A percentile compares a stretch with the other conserved stretches of the same genome.
Evolutionary conservation across 495 filamentous ascomycete genomes (phyloP).

Genomic region (Annulohypoxylon bovei): DNA sequence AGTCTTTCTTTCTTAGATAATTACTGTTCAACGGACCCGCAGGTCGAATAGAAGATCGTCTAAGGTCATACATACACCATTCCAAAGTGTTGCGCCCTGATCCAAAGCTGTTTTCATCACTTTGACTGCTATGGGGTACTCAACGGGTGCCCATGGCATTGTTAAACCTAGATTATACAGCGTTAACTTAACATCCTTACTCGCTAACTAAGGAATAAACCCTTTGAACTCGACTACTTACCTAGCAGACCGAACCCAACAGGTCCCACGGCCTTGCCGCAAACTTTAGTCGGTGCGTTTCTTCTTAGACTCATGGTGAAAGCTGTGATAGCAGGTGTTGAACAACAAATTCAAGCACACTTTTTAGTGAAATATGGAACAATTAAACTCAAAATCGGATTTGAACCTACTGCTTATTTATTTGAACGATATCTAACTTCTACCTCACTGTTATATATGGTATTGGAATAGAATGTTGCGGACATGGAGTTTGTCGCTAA

Average conservation of each 20-base stretch:
- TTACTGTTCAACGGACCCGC: not conserved
- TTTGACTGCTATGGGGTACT: conserved; percentile 63
- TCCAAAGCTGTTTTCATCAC: conserved; percentile 67
- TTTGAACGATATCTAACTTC: too few relatives aligned
- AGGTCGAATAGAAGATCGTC: not conserved
- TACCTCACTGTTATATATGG: too few relatives aligned
- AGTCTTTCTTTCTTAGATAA: not conserved
- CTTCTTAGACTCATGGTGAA: not conserved
- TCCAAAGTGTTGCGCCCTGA: conserved; percentile 72
- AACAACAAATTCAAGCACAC: not conserved
- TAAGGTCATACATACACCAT: conserved; percentile 55
- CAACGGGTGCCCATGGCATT: conserved; percentile 61
- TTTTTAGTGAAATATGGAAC: not conserved
- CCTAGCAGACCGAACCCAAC: conserved; percentile 55
- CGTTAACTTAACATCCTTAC: not conserved
- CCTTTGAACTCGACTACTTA: conserved; percentile 2
- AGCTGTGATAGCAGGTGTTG: not conserved
- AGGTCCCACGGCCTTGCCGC: conserved; percentile 47
- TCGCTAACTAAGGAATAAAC: not conserved
- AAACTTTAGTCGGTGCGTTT: conserved; percentile 23
- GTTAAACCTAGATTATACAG: conserved; percentile 62
- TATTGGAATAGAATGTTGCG: not conserved
- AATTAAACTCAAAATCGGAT: not conserved
- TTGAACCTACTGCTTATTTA: not conserved
- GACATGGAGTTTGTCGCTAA: conserved; percentile 4